Conservation (phyloP, 345 rosid species). For the Moringa oleifera region DNA sequence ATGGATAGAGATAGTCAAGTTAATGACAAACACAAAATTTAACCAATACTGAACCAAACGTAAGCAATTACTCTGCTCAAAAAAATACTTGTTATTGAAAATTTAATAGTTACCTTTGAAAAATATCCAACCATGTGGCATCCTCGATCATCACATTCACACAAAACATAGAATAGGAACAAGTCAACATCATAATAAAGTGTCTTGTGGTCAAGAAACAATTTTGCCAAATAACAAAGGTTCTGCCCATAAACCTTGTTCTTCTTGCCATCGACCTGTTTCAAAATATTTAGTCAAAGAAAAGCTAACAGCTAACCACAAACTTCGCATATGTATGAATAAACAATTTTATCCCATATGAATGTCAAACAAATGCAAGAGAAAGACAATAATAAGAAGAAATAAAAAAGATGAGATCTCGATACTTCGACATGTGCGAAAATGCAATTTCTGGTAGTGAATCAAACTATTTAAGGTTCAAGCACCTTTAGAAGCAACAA, state of each 20-base stretch:
- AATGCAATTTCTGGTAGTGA: too few species aligned
- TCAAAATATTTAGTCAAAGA: conserved; percentile 5
- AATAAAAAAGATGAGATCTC: not conserved
- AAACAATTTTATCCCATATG: not conserved
- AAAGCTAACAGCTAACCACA: not conserved
- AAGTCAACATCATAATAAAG: conserved; percentile 97
- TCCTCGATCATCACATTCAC: conserved; percentile 99
- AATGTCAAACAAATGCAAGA: not conserved
- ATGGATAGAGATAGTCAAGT: too few species aligned
- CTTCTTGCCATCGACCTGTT: conserved; percentile 88
- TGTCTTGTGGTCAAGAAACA: conserved; percentile 98
- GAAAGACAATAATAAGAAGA: not conserved
- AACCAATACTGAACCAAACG: too few species aligned
- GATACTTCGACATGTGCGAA: not conserved
- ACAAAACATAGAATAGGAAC: conserved; percentile 84
- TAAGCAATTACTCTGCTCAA: too few species aligned
- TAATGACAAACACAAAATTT: too few species aligned
- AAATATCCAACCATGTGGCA: conserved; percentile 99
- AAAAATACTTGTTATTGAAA: too few species aligned
- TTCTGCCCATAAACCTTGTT: conserved; percentile 99
- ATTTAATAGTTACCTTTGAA: conserved; percentile 97
- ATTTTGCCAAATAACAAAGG: conserved; percentile 93
- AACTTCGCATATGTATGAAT: not conserved
- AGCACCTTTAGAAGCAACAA: not conserved
- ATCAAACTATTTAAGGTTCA: too few species aligned